Evolutionary conservation across 148 eudicot genomes (phyloP), one percentile per base, ranked within the genome.

Genomic region (Salicornia ramosissima): DNA sequence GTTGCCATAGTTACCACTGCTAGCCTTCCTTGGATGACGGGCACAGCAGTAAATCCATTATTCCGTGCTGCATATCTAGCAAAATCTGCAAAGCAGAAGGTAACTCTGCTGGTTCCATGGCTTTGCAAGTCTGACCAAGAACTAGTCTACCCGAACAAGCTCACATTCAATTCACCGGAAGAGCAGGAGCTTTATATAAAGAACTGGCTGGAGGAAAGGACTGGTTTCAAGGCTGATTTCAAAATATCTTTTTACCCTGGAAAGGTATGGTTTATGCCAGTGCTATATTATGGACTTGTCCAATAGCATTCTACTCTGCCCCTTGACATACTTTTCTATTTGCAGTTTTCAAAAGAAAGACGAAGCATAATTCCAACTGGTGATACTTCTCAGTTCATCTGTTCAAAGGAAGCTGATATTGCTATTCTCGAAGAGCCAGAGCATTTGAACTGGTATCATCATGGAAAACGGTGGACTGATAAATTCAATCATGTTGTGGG

Each of bases 1-100:
- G 97, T 94, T 45, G 97, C 98, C 42, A 94, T 94, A 68, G 97
- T 94, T 53, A 94, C 98, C 42, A 94, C 98, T 69, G 98, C 98
- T 66, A 90, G 97, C 83, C 95, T 94, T 62, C 98, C 98, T 72
- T 94, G 98, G 98, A 85, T 94, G 98, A 94, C 98, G 5, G 98
- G 98, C 70, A 94, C 98, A 45, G 97, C 98, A 45, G 96, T 94
- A 56, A 94, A 94, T 81, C 98, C 98, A 55, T 77, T 94, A 66
- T 94, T 94, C 74, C 90, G 98, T 69, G 98, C 98, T 30, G 98
- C 98, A 61, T 94, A 88, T 86, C 62, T 94, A 31, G 89, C 98
- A 21, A 84, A 87, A 71, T 88, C 97, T 62, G 96, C 83, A 46
- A 73, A 86, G 77, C 98, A 94, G 81, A 87, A 87, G 67, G 98